Percentiles rank a stretch among this genome's conserved stretches.
Conservation (phyloP, 1,139 yeast species). For the Taphrina deformans region DNA sequence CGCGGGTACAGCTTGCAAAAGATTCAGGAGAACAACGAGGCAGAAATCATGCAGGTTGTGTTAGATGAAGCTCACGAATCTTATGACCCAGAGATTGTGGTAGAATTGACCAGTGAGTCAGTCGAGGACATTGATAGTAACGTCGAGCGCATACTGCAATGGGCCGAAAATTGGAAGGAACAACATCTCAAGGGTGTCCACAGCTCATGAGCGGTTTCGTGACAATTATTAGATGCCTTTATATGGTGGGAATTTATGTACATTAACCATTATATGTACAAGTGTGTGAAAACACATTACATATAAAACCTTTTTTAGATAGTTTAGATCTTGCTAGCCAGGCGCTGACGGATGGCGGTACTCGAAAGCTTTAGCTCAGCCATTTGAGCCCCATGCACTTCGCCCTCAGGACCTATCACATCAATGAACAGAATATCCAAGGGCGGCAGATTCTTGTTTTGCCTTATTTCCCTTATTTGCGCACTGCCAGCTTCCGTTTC, state of each 20-base stretch:
- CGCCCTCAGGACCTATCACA: constrained; percentile 56
- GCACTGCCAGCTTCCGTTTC: constrained; percentile 80
- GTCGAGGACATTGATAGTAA: constrained; percentile 78
- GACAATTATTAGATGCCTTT: too few species aligned
- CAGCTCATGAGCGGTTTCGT: too few species aligned
- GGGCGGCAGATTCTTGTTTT: constrained; percentile 55
- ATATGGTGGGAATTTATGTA: not conserved
- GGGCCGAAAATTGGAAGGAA: constrained; percentile 73
- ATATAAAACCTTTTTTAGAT: not conserved
- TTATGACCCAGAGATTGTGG: constrained; percentile 76
- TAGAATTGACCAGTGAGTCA: constrained; percentile 69
- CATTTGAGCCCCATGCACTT: constrained; percentile 53
- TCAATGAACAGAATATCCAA: constrained; percentile 63
- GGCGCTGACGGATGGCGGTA: constrained; percentile 54
- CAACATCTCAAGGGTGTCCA: not conserved
- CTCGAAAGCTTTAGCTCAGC: constrained; percentile 82
- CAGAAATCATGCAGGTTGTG: constrained; percentile 94
- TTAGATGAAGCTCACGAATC: constrained; percentile 81
- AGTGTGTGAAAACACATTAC: not conserved
- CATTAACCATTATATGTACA: not conserved
- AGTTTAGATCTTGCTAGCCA: constrained; percentile 12
- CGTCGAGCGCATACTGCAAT: constrained; percentile 67
- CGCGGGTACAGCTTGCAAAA: constrained; percentile 77
- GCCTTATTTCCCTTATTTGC: constrained; percentile 65
- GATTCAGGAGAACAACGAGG: constrained; percentile 87